Conservation (phyloP, 2,329 filamentous ascomycete genomes). For the Hymenoscyphus fraxineus region DNA sequence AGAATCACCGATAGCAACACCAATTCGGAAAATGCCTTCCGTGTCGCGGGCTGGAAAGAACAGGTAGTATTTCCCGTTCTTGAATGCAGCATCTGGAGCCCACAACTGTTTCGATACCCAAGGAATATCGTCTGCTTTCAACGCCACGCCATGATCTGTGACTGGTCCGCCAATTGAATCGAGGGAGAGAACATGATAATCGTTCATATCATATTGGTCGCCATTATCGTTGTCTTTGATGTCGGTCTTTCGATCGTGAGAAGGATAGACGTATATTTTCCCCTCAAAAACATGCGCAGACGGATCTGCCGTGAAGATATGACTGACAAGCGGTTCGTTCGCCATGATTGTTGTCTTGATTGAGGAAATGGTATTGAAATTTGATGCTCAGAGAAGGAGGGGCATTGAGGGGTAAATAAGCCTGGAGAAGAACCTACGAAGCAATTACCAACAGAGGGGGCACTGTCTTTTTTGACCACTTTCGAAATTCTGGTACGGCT, state of each 20-base stretch:
- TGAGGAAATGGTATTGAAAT: neutral
- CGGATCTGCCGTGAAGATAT: constrained; percentile 75
- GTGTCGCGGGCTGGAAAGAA: constrained; percentile 75
- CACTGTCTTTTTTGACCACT: constrained; percentile 6
- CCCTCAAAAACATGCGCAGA: constrained; percentile 76
- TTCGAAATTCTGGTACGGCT: neutral
- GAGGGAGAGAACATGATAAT: constrained; percentile 73
- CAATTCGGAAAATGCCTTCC: constrained; percentile 67
- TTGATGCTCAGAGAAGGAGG: neutral
- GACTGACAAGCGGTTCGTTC: constrained; percentile 27
- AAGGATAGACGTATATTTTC: constrained; percentile 75
- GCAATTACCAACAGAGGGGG: neutral
- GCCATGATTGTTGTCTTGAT: constrained; percentile 9
- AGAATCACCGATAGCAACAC: constrained; percentile 60
- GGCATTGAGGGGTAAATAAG: neutral
- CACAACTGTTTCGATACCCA: constrained; percentile 79
- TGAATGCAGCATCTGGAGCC: constrained; percentile 71
- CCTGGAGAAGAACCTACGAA: neutral
- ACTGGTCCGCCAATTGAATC: constrained; percentile 55
- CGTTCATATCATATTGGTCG: constrained; percentile 79
- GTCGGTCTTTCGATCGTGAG: constrained; percentile 72
- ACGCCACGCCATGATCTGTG: constrained; percentile 68
- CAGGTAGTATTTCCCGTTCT: constrained; percentile 69
- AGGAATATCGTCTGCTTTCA: constrained; percentile 62
- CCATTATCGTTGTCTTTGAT: constrained; percentile 79